Base-by-base conservation (phyloP, 352 stramenopile species). In the Halophytophthora batemanensis region DNA sequence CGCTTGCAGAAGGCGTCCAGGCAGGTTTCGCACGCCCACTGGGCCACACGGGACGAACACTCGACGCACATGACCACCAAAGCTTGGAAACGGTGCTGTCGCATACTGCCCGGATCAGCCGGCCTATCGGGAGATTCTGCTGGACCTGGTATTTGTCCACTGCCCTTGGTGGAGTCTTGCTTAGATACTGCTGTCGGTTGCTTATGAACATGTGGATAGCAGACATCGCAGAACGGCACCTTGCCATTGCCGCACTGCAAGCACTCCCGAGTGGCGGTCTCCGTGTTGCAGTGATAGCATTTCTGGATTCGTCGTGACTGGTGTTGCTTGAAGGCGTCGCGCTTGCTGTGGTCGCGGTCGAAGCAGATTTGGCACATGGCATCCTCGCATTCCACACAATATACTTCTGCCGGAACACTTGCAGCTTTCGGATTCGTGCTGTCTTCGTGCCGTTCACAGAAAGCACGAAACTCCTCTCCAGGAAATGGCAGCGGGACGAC, bases 311-410 rank as follows among this genome's bases (percentile, higher is more conserved):
- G 29, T 6, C 56, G 56, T 21, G 47, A 46, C 19, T 66, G 55
- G 25, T 90, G 80, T 6, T 45, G 45, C 34, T 76, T 63, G 19
- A 89, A 80, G 3, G 74, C 62, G 15, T 60, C 48, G 34, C 77
- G 70, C 25, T 67, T 75, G 23, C 57, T 65, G 45, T 90, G 80
- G 41, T 89, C 80, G 19, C 80, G 70, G 5, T 61, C 53, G 53
- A 89, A 90, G 45, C 80, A 90, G 12, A 67, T 46, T 8, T 37
- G 39, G 46, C 77, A 90, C 80, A 86, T 86, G 1, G 62, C 60
- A 52, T 87, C 75, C 64, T 90, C 80, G 41, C 80, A 90, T 38
- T 86, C 71, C 17, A 82, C 46, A 41, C 80, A 90, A 51, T 90
- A 90, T 2, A 86, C 53, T 12, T 70, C 44, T 0, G 80, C 77